A percentile compares a stretch with the other conserved stretches of the same genome.
phyloP scores from a whole-genome alignment of 2,329 filamentous ascomycete species.

The Samsoniella hepiali region DNA sequence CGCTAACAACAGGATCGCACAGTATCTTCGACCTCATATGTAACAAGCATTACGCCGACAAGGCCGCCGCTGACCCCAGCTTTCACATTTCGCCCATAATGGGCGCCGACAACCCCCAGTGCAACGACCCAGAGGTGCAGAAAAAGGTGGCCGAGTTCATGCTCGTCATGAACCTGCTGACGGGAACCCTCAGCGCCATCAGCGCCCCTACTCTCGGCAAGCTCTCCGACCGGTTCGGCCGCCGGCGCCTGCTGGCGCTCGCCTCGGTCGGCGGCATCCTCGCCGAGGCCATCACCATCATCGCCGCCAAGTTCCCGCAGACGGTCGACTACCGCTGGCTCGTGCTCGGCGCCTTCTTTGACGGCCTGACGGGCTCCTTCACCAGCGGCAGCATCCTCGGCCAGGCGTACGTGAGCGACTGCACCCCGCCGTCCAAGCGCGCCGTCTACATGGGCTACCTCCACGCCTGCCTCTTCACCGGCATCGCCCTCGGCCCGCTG shows the following conservation, averaged over 20 bases:
- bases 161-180: constrained; percentile 69
- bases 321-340: constrained; percentile 73
- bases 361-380: constrained; percentile 86
- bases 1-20: constrained; percentile 3
- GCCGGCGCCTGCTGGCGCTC: constrained; percentile 69
- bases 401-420: constrained; percentile 87
- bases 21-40: constrained; percentile 80
- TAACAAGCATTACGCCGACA: constrained; percentile 73
- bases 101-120: constrained; percentile 72
- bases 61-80: constrained; percentile 54
- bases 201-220: constrained; percentile 79
- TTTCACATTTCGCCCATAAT: constrained; percentile 61
- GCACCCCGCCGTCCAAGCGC: constrained; percentile 73
- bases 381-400: constrained; percentile 73
- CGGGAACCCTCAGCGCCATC: constrained; percentile 75
- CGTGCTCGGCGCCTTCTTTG: constrained; percentile 70
- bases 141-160: constrained; percentile 73
- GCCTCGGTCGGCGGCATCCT: constrained; percentile 71
- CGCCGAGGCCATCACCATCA: constrained; percentile 72
- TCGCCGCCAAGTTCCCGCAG: constrained; percentile 73
- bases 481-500: constrained; percentile 84
- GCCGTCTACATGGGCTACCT: constrained; percentile 86
- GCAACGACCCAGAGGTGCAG: constrained; percentile 75
- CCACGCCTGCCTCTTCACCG: constrained; percentile 82
- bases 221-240: constrained; percentile 82